Conservation (phyloP, 805 yeast genomes). For the Hanseniaspora clermontiae region DNA sequence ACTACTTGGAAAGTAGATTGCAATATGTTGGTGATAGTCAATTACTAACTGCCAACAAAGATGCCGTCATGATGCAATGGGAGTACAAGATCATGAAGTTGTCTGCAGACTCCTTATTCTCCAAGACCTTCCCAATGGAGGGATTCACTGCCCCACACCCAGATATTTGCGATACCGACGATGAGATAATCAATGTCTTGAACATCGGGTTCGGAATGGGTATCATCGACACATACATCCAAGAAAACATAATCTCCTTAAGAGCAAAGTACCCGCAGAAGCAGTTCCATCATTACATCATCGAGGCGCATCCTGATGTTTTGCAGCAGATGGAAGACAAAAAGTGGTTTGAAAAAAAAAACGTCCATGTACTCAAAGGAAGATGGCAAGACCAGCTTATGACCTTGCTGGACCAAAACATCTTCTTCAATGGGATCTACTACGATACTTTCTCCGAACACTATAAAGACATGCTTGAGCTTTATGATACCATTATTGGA, state of each 20-base stretch:
- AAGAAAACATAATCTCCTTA: slow-evolving; percentile 26
- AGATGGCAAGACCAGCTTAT: slow-evolving; percentile 83
- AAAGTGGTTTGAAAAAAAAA: slow-evolving; percentile 71
- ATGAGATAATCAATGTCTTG: slow-evolving; percentile 40
- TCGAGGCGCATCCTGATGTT: slow-evolving; percentile 93
- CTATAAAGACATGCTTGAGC: slow-evolving; percentile 73
- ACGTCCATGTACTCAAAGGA: slow-evolving; percentile 71
- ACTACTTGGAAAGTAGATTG: slow-evolving; percentile 53
- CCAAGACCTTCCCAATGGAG: slow-evolving; percentile 26
- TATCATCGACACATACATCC: slow-evolving; percentile 72
- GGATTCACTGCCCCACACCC: slow-evolving; percentile 5
- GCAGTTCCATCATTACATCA: slow-evolving; percentile 69
- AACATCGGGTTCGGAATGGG: slow-evolving; percentile 98
- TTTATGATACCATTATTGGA: slow-evolving; percentile 73
- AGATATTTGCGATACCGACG: slow-evolving; percentile 25
- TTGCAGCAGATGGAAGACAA: slow-evolving; percentile 49
- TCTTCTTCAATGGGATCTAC: slow-evolving; percentile 80
- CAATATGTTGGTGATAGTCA: slow-evolving; percentile 54
- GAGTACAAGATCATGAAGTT: slow-evolving; percentile 69
- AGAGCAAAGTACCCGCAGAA: slow-evolving; percentile 21
- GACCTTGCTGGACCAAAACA: slow-evolving; percentile 46
- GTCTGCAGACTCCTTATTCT: slow-evolving; percentile 65
- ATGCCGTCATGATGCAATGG: slow-evolving; percentile 98
- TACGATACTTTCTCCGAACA: slow-evolving; percentile 91
- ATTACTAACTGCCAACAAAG: slow-evolving; percentile 57